Evolutionary conservation across 2,329 filamentous ascomycete species (phyloP).

Genomic region (Westerdykella aurantiaca): DNA sequence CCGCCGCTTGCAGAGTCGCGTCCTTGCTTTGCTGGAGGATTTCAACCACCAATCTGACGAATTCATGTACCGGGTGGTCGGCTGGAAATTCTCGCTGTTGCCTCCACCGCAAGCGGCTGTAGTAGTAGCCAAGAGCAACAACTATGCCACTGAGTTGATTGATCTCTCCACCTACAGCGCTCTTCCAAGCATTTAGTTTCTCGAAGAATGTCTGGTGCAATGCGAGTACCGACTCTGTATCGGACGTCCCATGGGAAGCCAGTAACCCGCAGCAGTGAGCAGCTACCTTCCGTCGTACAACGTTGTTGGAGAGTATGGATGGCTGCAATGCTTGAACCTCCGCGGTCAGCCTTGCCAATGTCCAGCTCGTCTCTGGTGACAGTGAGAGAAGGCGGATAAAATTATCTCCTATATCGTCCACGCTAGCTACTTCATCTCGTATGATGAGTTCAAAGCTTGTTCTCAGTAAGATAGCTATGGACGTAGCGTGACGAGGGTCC

Average conservation of each 20-base stretch:
- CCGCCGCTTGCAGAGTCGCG: constrained; percentile 52
- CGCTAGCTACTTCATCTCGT: constrained; percentile 35
- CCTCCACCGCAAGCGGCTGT: constrained; percentile 55
- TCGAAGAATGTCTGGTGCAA: constrained; percentile 45
- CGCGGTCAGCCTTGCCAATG: constrained; percentile 22
- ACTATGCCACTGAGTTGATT: constrained; percentile 57
- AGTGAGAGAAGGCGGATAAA: constrained; percentile 53
- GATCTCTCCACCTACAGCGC: constrained; percentile 54
- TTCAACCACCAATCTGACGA: constrained; percentile 43
- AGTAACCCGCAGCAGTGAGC: constrained; percentile 72
- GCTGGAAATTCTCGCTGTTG: constrained; percentile 20
- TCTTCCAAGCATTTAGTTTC: constrained; percentile 49
- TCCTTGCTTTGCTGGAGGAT: constrained; percentile 53
- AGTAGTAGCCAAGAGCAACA: constrained; percentile 53
- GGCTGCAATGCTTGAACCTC: constrained; percentile 49
- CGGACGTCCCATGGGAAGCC: constrained; percentile 54
- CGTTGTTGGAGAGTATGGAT: constrained; percentile 65
- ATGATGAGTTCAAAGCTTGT: constrained; percentile 43
- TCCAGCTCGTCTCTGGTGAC: constrained; percentile 45
- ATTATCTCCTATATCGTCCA: constrained; percentile 43
- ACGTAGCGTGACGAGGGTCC: constrained; percentile 26
- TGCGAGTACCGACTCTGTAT: constrained; percentile 38
- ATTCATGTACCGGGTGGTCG: constrained; percentile 36
- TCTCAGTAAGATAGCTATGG: constrained; percentile 40
- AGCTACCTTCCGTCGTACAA: constrained; percentile 59